Evolutionary conservation across 192 early-diverging fungal species (phyloP).

Genomic region (Coemansia sp.): DNA sequence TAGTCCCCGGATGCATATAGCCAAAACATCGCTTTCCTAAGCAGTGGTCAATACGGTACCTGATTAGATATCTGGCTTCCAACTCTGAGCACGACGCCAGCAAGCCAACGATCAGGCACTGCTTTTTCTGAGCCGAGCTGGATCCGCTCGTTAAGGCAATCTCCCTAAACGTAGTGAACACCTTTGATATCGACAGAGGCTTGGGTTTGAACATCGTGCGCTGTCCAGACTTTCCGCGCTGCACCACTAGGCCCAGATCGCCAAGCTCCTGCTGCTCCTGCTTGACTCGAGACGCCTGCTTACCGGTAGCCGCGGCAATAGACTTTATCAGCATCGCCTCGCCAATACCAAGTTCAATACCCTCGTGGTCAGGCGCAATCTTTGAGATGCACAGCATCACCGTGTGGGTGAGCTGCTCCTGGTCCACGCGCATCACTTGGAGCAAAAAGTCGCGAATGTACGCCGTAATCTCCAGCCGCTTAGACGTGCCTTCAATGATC

Average conservation of each 20-base stretch:
- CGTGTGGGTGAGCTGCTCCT: constrained; percentile 54
- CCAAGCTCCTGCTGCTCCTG: constrained; percentile 73
- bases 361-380: constrained; percentile 93
- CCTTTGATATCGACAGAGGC: constrained; percentile 72
- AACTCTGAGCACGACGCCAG: constrained; percentile 72
- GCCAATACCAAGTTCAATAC: constrained; percentile 93
- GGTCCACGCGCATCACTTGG: constrained; percentile 34
- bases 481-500: constrained; percentile 83
- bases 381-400: constrained; percentile 95
- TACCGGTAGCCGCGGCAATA: constrained; percentile 86
- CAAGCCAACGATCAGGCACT: constrained; percentile 72
- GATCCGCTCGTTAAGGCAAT: constrained; percentile 82
- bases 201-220: constrained; percentile 81
- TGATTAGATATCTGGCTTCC: constrained; percentile 87
- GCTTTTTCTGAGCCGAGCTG: constrained; percentile 61
- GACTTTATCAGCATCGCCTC: constrained; percentile 92
- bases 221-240: constrained; percentile 84
- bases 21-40: not conserved
- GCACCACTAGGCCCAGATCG: constrained; percentile 89
- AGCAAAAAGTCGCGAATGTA: constrained; percentile 33
- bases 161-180: constrained; percentile 85
- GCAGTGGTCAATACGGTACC: constrained; percentile 42
- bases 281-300: constrained; percentile 74
- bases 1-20: not conserved
- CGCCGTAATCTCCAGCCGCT: constrained; percentile 57